These are phyloP conservation scores for Bacidia rubella DNA, from an alignment of 495 filamentous ascomycete genomes.

Conservation along the genomic window DNA sequence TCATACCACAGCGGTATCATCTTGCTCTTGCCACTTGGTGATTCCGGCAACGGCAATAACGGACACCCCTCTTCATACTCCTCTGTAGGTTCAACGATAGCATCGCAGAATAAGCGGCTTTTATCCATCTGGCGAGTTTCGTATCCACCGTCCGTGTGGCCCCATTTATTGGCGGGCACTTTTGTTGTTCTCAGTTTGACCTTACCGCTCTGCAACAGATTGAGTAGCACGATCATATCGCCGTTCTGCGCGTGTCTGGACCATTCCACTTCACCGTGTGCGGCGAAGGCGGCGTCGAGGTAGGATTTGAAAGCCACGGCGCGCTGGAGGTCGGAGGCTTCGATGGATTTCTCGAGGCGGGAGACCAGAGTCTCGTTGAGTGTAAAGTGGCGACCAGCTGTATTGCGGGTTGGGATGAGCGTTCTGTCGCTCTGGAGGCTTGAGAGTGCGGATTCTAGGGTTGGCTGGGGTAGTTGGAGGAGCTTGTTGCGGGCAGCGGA, in stretches of 20 bases:
- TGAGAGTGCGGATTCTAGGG: slow-evolving; percentile 43
- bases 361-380: slow-evolving; percentile 17
- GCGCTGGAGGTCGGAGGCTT: slow-evolving; percentile 19
- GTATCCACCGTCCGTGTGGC: slow-evolving; percentile 58
- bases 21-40: slow-evolving; percentile 22
- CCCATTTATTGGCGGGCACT: slow-evolving; percentile 54
- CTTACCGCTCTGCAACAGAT: slow-evolving; percentile 48
- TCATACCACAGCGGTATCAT: slow-evolving; percentile 69
- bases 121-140: slow-evolving; percentile 58
- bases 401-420: slow-evolving; percentile 41
- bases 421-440: slow-evolving; percentile 45
- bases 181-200: slow-evolving; percentile 42
- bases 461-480: slow-evolving; percentile 25
- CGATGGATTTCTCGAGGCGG: slow-evolving; percentile 20
- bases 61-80: slow-evolving; percentile 50
- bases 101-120: slow-evolving; percentile 43
- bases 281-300: slow-evolving; percentile 27
- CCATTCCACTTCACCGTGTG: slow-evolving; percentile 18
- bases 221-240: slow-evolving; percentile 52
- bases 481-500: slow-evolving; percentile 33
- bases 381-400: slow-evolving; percentile 32
- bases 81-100: slow-evolving; percentile 44
- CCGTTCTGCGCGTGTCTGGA: slow-evolving; percentile 46
- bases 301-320: slow-evolving; percentile 24
- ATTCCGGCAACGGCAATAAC: slow-evolving; percentile 26